Evolutionary conservation across 73 alveolate genomes (phyloP), one percentile per base, ranked within the genome.

Genomic region (Uronychia setigera): DNA sequence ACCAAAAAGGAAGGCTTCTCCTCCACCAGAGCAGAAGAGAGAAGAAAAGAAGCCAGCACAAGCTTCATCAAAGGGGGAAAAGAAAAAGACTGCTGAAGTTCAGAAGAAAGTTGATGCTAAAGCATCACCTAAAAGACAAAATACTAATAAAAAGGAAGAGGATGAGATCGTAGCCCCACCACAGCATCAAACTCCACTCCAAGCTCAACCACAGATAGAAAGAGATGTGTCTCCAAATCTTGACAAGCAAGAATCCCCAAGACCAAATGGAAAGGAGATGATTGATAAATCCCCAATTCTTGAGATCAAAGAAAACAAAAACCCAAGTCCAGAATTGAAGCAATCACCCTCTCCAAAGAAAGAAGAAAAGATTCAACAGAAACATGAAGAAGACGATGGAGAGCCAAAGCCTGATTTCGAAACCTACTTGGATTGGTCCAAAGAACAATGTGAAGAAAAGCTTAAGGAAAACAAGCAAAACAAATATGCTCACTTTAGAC

Each of bases 401-500:
- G 74, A 82, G 59, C 79, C 79, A 1, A 77, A 83, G 1, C 79
- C 74, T 26, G 78, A 67, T 33, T 83, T 32, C 32, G 13, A 29
- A 46, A 46, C 67, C 75, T 82, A 32, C 79, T 28, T 82, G 76
- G 33, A 60, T 0, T 90, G 95, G 95, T 34, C 92, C 11, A 30
- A 34, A 46, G 90, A 90, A 59, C 74, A 90, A 32, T 90, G 95
- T 81, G 60, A 35, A 77, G 79, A 35, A 0, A 87, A 59, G 60
- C 88, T 90, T 0, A 32, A 58, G 13, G 84, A 79, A 29, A 78
- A 80, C 59, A 79, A 75, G 5, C 11, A 84, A 1, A 74, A 82
- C 75, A 31, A 77, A n/a, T 32, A 80, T 26, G 95, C 95, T 32
- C 33, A 60, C 33, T 78, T 85, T 26, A 79, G 95, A 32, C 85